Evolutionary conservation across 495 filamentous ascomycete genomes (phyloP).

Genomic region (Tirmania nivea): DNA sequence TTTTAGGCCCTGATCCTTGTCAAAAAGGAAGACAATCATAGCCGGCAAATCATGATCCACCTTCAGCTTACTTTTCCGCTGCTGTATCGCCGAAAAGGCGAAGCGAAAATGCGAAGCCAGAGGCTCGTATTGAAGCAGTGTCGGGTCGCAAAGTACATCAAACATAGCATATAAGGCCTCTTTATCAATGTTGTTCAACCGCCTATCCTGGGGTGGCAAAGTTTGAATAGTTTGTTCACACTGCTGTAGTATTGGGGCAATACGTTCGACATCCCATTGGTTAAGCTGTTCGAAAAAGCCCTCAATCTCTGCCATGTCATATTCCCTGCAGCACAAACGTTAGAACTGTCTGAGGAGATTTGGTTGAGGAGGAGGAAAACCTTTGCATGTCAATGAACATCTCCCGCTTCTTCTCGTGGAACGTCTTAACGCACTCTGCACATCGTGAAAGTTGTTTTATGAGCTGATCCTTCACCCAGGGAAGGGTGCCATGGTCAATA

Average conservation of each 20-base stretch:
- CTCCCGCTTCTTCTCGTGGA: conserved; percentile 12
- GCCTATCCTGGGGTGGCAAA: conserved; percentile 7
- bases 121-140: conserved; percentile 4
- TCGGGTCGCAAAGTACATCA: conserved; percentile 17
- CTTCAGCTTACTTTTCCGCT: conserved; percentile 8
- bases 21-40: conserved; percentile 15
- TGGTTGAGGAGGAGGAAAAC: neutral
- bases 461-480: conserved; percentile 14
- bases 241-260: conserved; percentile 10
- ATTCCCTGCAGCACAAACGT: conserved; percentile 5
- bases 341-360: neutral
- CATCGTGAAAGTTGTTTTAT: conserved; percentile 14
- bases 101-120: conserved; percentile 1
- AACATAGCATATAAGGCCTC: conserved; percentile 10
- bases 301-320: conserved; percentile 17
- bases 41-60: conserved; percentile 12
- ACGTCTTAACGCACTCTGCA: conserved; percentile 11
- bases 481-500: conserved; percentile 13
- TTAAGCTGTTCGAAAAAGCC: conserved; percentile 14
- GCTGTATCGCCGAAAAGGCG: conserved; percentile 10
- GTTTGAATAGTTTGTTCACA: conserved; percentile 4
- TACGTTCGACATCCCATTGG: conserved; percentile 14
- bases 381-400: conserved; percentile 8
- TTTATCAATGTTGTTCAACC: conserved; percentile 7
- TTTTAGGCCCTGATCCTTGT: conserved; percentile 10